Evolutionary conservation across 1,284 basidiomycete species (phyloP).

Genomic region (Malassezia restricta): DNA sequence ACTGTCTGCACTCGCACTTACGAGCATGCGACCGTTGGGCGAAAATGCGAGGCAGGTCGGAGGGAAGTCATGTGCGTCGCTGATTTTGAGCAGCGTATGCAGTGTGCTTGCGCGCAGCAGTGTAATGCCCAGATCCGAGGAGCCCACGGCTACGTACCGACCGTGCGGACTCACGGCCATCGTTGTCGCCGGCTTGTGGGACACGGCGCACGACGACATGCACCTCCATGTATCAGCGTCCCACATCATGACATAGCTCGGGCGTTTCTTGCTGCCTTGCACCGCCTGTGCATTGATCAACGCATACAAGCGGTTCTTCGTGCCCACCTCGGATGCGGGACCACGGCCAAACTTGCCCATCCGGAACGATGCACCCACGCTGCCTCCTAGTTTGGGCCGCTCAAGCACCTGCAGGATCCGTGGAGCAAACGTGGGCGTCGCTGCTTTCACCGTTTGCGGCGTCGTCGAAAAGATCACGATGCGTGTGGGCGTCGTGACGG

Average conservation of each 20-base stretch:
- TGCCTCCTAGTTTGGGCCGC: conserved; percentile 7
- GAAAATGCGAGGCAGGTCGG: conserved; percentile 78
- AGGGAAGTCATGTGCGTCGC: conserved; percentile 89
- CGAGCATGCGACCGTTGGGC: conserved; percentile 61
- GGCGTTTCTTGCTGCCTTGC: conserved; percentile 31
- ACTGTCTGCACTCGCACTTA: conserved; percentile 83
- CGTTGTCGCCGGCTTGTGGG: conserved; percentile 37
- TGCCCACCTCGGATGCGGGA: not conserved
- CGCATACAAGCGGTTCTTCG: conserved; percentile 4
- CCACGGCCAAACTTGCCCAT: conserved; percentile 19
- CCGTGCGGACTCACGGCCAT: conserved; percentile 54
- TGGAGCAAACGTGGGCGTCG: not conserved
- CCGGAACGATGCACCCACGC: conserved; percentile 17
- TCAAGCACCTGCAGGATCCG: conserved; percentile 12
- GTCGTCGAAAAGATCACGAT: conserved; percentile 30
- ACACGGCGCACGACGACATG: conserved; percentile 29
- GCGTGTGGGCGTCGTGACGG: conserved; percentile 26
- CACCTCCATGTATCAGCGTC: conserved; percentile 37
- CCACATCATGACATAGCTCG: conserved; percentile 40
- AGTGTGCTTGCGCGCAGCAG: conserved; percentile 70
- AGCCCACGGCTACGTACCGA: conserved; percentile 68
- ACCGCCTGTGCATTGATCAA: conserved; percentile 21
- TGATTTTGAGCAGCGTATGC: conserved; percentile 66
- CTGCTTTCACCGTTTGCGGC: conserved; percentile 6
- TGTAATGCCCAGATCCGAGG: conserved; percentile 73